Evolutionary conservation across 1,284 basidiomycete genomes (phyloP).

Genomic region (Heterobasidion parviporum): DNA sequence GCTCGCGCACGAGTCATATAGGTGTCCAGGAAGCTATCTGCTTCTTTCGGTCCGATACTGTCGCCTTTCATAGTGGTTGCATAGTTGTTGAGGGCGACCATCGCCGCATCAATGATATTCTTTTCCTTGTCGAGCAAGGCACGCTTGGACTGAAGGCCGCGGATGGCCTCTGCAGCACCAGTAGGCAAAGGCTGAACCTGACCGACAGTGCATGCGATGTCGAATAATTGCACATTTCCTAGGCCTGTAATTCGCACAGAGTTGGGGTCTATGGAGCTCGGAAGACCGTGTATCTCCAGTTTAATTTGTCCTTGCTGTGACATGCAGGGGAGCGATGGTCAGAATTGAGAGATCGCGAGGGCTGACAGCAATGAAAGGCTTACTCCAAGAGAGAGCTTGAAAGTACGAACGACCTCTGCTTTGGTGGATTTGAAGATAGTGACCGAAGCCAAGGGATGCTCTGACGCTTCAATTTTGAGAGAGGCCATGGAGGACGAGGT

Average conservation of each 20-base stretch:
- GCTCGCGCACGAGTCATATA: constrained; percentile 17
- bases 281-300: constrained; percentile 35
- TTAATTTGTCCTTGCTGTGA: constrained; percentile 40
- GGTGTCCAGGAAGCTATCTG: constrained; percentile 29
- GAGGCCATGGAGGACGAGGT: constrained; percentile 6
- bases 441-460: constrained; percentile 23
- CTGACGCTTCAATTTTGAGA: constrained; percentile 15
- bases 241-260: constrained; percentile 41
- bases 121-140: constrained; percentile 27
- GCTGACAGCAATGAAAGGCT: constrained; percentile 3
- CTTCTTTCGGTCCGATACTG: constrained; percentile 21
- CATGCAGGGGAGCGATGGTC: neutral
- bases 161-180: constrained; percentile 23
- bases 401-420: constrained; percentile 25
- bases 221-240: constrained; percentile 35
- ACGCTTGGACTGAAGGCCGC: constrained; percentile 26
- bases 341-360: neutral
- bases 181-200: constrained; percentile 5
- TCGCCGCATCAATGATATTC: constrained; percentile 29
- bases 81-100: constrained; percentile 34
- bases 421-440: constrained; percentile 27
- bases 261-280: constrained; percentile 37
- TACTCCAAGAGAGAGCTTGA: constrained; percentile 24
- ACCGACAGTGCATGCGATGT: constrained; percentile 35
- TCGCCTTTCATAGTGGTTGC: constrained; percentile 34